phyloP scores from a whole-genome alignment of 305 asterid genomes.

The Fraxinus paxiana region DNA sequence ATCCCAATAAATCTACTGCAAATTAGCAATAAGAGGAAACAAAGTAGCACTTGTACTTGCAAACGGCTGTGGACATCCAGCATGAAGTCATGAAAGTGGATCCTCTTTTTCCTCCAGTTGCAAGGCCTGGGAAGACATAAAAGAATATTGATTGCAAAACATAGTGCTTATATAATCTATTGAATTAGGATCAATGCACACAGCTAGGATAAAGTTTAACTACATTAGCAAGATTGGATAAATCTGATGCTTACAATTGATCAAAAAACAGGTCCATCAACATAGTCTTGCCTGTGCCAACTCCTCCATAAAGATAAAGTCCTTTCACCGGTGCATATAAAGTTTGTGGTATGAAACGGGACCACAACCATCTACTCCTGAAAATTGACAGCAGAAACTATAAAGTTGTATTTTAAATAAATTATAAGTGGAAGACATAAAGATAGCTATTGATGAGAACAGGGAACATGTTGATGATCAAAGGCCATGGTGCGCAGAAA shows the following conservation, averaged over 20 bases:
- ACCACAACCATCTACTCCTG: slow-evolving; percentile 98
- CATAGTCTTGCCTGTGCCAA: slow-evolving; percentile 99
- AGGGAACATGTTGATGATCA: not conserved
- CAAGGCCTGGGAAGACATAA: slow-evolving; percentile 52
- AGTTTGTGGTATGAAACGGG: slow-evolving; percentile 77
- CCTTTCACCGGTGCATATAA: slow-evolving; percentile 78
- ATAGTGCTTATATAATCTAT: not conserved
- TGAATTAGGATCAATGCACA: slow-evolving; percentile 1
- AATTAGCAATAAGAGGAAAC: not conserved
- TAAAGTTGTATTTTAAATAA: not conserved
- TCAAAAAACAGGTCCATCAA: slow-evolving; percentile 82
- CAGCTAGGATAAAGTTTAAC: not conserved
- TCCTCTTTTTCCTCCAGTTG: slow-evolving; percentile 95
- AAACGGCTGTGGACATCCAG: slow-evolving; percentile 81
- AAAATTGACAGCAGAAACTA: slow-evolving; percentile 5
- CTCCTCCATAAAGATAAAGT: slow-evolving; percentile 95
- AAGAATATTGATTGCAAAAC: slow-evolving; percentile 5
- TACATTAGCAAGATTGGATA: slow-evolving; percentile 13
- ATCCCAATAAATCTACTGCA: not conserved
- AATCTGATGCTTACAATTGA: slow-evolving; percentile 55
- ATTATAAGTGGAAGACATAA: not conserved
- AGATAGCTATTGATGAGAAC: not conserved
- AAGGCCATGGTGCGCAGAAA: not conserved
- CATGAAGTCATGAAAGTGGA: slow-evolving; percentile 97
- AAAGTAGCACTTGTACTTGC: slow-evolving; percentile 49